Percentiles rank a stretch among this genome's conserved stretches.
Evolutionary conservation across 2,329 filamentous ascomycete genomes (phyloP).

Genomic region (Monilinia aucupariae): DNA sequence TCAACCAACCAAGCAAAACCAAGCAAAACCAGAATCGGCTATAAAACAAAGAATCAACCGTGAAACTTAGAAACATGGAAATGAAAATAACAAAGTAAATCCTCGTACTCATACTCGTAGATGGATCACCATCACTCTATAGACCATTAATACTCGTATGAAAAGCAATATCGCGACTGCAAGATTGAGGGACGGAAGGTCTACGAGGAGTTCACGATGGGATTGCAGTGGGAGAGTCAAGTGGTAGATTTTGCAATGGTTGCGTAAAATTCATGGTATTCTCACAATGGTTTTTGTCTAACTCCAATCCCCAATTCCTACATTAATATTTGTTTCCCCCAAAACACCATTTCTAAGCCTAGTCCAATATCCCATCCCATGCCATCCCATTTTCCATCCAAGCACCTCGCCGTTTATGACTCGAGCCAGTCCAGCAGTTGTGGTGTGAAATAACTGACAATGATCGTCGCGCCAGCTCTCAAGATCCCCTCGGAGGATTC

Average conservation of each 20-base stretch:
- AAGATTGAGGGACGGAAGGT: background rate
- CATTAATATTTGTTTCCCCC: conserved; percentile 9
- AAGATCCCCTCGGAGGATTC: conserved; percentile 92
- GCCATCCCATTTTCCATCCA: background rate
- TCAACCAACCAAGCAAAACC: no score
- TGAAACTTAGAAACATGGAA: no score
- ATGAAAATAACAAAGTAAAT: no score
- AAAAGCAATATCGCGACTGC: background rate
- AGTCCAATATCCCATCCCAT: background rate
- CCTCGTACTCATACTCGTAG: no score
- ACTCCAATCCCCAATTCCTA: conserved; percentile 6
- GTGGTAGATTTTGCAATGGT: background rate
- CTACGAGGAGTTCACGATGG: background rate
- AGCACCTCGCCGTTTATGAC: conserved; percentile 36
- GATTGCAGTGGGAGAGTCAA: background rate
- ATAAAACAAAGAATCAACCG: background rate
- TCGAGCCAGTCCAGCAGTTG: conserved; percentile 66
- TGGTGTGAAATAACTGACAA: conserved; percentile 91
- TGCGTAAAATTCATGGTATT: conserved; percentile 10
- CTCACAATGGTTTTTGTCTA: conserved; percentile 14
- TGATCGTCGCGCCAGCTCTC: conserved; percentile 84
- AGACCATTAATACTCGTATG: background rate
- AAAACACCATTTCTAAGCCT: conserved; percentile 10
- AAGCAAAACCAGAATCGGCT: conserved; percentile 9
- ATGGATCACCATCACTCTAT: no score